Evolutionary conservation across 164 flowering plant genomes (phyloP).

Genomic region (Paratinospora sagittata): DNA sequence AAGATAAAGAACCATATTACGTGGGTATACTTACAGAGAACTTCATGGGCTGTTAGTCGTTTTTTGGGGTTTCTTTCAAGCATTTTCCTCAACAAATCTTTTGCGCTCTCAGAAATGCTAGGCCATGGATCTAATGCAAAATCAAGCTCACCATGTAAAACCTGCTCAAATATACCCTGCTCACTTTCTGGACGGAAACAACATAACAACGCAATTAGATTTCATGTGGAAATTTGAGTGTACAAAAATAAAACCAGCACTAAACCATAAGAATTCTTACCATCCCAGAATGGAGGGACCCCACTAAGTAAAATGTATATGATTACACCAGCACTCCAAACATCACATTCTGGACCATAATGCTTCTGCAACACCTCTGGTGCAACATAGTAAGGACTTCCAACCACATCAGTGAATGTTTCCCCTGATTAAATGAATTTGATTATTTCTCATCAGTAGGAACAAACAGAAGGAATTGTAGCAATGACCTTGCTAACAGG

Average conservation of each 20-base stretch:
- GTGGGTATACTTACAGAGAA: conserved; percentile 50
- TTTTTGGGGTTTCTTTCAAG: conserved; percentile 67
- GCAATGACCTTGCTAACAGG: neutral
- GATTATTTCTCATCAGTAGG: conserved; percentile 7
- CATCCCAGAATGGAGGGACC: conserved; percentile 88
- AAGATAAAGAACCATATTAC: neutral
- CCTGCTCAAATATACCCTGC: conserved; percentile 81
- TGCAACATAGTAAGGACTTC: conserved; percentile 84
- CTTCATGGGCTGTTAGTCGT: conserved; percentile 78
- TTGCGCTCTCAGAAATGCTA: conserved; percentile 74
- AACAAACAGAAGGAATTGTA: neutral
- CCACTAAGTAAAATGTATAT: conserved; percentile 70
- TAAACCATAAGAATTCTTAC: conserved; percentile 25
- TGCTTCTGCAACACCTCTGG: conserved; percentile 67
- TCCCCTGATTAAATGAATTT: conserved; percentile 31
- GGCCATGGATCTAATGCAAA: conserved; percentile 93
- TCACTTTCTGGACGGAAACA: conserved; percentile 57
- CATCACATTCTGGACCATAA: conserved; percentile 69
- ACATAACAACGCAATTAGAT: conserved; percentile 8
- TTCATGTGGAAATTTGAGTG: neutral
- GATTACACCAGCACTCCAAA: conserved; percentile 90
- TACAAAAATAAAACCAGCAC: neutral
- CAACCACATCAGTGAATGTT: conserved; percentile 59
- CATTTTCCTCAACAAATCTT: conserved; percentile 71
- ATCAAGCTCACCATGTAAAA: conserved; percentile 67